Percentiles rank a stretch among this genome's conserved stretches.
These are phyloP conservation scores for Aethionema arabicum DNA, from an alignment of 345 rosid species.

Conservation along the genomic window DNA sequence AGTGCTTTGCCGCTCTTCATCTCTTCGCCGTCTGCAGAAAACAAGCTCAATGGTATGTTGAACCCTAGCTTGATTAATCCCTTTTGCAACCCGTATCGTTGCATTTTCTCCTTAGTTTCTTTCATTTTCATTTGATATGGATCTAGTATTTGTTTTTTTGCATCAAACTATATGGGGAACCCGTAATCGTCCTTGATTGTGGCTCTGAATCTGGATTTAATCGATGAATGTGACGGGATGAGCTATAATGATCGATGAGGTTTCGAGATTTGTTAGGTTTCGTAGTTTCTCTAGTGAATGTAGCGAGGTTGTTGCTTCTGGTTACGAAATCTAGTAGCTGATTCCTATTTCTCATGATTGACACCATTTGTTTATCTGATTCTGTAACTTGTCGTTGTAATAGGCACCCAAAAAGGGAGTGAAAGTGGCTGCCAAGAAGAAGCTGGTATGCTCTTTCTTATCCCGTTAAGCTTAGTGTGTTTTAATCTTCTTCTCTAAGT, in stretches of 20 bases:
- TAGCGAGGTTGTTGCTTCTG: not conserved
- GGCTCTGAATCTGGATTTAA: not conserved
- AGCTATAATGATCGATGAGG: too few relatives aligned
- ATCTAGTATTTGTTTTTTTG: not conserved
- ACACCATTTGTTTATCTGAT: not conserved
- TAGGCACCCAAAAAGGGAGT: constrained; percentile 57
- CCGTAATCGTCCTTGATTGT: not conserved
- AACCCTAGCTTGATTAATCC: not conserved
- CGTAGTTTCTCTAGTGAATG: not conserved
- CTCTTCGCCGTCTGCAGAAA: constrained; percentile 27
- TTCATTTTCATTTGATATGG: not conserved
- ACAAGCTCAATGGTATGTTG: constrained; percentile 28
- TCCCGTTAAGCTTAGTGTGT: not conserved
- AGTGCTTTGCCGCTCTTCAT: constrained; percentile 22
- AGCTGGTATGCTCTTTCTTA: constrained; percentile 24
- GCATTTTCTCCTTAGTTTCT: not conserved
- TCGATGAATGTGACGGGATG: too few relatives aligned
- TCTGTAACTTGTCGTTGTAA: not conserved
- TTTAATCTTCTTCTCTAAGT: not conserved
- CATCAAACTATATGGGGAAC: not conserved
- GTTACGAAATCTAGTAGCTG: not conserved
- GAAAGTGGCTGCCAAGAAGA: constrained; percentile 45
- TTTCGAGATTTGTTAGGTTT: not conserved
- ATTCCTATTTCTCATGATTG: not conserved
- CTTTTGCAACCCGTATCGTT: not conserved